Base-by-base conservation (phyloP, 73 alveolate genomes). In the Paramecium caudatum region DNA sequence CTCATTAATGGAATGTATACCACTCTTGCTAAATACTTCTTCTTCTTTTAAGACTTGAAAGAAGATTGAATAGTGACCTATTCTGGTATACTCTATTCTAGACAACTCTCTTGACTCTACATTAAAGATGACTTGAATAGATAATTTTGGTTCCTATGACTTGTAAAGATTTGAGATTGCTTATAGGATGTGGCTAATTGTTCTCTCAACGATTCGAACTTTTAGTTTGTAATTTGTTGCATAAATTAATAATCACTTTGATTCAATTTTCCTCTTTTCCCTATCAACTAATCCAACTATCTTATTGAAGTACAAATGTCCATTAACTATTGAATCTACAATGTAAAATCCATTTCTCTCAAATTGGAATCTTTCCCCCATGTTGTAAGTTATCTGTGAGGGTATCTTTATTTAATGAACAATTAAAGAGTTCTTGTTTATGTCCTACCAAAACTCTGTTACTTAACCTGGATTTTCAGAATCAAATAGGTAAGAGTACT, bases 311-410 rank as follows among this genome's bases (percentile, higher is more conserved):
- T 84, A 92, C 9, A 92, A 6, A 55, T 69, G 49, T 0, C 91
- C 94, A 33, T 82, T 65, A 13, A 96, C 86, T 85, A 95, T 97
- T 61, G 91, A 92, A 84, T 95, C 98, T 82, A 95, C 95, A 50
- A 95, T 96, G 82, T 94, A 97, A 91, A 92, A 97, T 46, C 98
- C 98, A 23, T 91, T 82, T 90, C 99, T 94, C 85, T 95, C 98
- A 92, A 97, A 97, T 91, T 97, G 96, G 96, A 91, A 97, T 83
- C 97, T 95, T 61, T 97, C 98, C 45, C 81, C 90, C 47, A 83
- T 82, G 90, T 94, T 94, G 16, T 15, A 74, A 15, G 19, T 41
- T 7, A 37, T 36, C 50, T 55, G 68, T 95, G 95, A 91, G 27
- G 93, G 92, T 21, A 91, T 88, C 3, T 97, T 97, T 70, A 92